Base-by-base conservation (phyloP, 2,329 filamentous ascomycete species). In the Ophiostoma sp. region DNA sequence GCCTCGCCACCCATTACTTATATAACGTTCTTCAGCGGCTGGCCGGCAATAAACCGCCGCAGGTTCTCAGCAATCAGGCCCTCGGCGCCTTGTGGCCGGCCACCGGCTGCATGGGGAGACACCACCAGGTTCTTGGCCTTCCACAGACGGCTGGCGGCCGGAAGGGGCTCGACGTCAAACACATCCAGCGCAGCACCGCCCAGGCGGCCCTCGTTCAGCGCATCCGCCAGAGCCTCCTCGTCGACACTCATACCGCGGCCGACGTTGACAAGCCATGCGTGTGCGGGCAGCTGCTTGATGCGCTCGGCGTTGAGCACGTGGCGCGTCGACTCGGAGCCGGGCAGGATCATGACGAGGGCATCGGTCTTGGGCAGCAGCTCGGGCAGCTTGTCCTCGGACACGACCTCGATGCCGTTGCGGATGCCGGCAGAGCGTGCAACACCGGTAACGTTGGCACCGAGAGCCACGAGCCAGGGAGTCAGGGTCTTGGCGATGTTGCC, bases 31-130 rank as follows among this genome's bases (percentile, higher is more conserved):
- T 80, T 85, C 74, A 89, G 72, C 68, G 80, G 74, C 78, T 89
- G 85, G 0, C 82, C 82, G 0, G 86, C 86, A 71, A 87, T 71
- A 73, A 88, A 86, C 71, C 82, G 78, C 71, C 85, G 79, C 76
- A 89, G 72, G 72, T 89, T 89, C 69, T 85, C 81, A 55, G 84
- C 82, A 70, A 89, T 87, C 73, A 89, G 76, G 5, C 73, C 80
- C 78, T 88, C 86, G 0, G 83, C 79, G 4, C 82, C 85, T 76
- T 87, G 85, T 4, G 87, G 87, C 69, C 87, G 76, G 0, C 85
- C 85, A 2, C 85, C 85, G 0, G 85, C 85, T 0, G 85, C 72
- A 45, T 74, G 73, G 38, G 73, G 73, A 65, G 72, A 73, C 36
- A 74, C 67, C 12, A 74, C 38, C 16, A 71, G 40, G 68, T 74